These are phyloP conservation scores for Cyclotella choctawhatcheeana DNA, from an alignment of 108 stramenopile species.

Conservation along the genomic window DNA sequence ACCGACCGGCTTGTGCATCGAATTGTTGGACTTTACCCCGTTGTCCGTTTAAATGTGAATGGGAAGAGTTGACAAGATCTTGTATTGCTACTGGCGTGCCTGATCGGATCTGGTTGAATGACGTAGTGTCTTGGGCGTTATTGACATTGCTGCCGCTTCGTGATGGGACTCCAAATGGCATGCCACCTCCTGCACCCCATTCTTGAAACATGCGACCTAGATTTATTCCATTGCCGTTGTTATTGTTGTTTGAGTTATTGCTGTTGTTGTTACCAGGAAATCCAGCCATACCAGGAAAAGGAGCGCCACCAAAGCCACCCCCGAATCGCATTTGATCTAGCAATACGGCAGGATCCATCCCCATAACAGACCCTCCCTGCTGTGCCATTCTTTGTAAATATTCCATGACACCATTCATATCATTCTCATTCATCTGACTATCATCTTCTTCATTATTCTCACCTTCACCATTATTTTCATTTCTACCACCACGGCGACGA, in stretches of 20 bases:
- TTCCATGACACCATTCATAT: neutral
- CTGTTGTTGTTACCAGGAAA: neutral
- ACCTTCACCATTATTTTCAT: neutral
- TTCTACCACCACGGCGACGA: too few species aligned
- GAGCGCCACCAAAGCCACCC: neutral
- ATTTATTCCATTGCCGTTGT: neutral
- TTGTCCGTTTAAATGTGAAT: conserved; percentile 32
- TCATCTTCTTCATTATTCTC: neutral
- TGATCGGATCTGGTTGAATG: conserved; percentile 30
- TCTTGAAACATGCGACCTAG: conserved; percentile 5
- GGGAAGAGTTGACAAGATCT: conserved; percentile 42
- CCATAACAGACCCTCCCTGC: conserved; percentile 14
- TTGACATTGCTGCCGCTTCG: conserved; percentile 5
- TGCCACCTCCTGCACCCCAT: neutral
- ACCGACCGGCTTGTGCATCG: conserved; percentile 16
- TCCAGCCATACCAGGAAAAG: neutral
- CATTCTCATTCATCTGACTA: neutral
- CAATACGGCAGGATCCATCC: conserved; percentile 9
- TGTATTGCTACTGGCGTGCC: conserved; percentile 40
- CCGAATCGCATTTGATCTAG: conserved; percentile 14
- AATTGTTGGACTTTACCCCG: conserved; percentile 22
- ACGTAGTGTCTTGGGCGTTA: neutral
- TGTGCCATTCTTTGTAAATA: conserved; percentile 19
- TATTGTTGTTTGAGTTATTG: neutral
- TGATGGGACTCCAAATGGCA: neutral